Evolutionary conservation across 2,329 filamentous ascomycete species (phyloP), one percentile per base, ranked within the genome.

Genomic region (Emergomyces pasteurianus): DNA sequence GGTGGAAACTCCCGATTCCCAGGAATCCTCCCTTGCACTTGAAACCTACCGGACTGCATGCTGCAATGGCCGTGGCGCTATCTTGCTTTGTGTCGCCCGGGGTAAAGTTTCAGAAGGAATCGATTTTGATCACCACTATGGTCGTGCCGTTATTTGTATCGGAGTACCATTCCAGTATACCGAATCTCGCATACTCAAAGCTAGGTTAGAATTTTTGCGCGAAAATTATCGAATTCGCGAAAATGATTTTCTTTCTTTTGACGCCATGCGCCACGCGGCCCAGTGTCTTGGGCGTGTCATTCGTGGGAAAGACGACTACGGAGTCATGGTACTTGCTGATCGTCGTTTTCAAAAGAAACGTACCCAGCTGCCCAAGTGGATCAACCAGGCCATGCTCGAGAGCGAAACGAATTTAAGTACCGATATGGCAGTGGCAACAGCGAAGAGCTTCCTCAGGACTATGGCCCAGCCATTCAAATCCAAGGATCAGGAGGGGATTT

Each of bases 81-180:
- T 99, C 16, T 79, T 99, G 2, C 83, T 99, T 5, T 97, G 92
- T 72, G 94, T 99, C 73, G 94, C 94, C 1, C 88, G 94, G 73
- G 94, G 94, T 38, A 99, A 99, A 73, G 95, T 99, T 9, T 94
- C 89, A 0, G 94, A 99, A 74, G 95, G 95, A 55, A 97, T 99
- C 67, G 94, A 99, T 84, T 99, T 99, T 69, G 94, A 99, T 73
- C 94, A 99, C 70, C 94, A 99, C 70, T 99, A 96, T 73, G 94
- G 94, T 46, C 88, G 94, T 60, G 94, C 92, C 14, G 95, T 99
- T 75, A 73, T 99, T 56, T 96, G 92, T 71, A 96, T 99, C 66
- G 94, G 94, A 49, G 92, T 97, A 0, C 94, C 94, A 0, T 99
- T 97, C 77, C 94, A 99, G 75, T 99, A 99, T 77, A 99, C 95